Conservation (phyloP, 2,329 filamentous ascomycete species). For the Tolypocladium amazonense region DNA sequence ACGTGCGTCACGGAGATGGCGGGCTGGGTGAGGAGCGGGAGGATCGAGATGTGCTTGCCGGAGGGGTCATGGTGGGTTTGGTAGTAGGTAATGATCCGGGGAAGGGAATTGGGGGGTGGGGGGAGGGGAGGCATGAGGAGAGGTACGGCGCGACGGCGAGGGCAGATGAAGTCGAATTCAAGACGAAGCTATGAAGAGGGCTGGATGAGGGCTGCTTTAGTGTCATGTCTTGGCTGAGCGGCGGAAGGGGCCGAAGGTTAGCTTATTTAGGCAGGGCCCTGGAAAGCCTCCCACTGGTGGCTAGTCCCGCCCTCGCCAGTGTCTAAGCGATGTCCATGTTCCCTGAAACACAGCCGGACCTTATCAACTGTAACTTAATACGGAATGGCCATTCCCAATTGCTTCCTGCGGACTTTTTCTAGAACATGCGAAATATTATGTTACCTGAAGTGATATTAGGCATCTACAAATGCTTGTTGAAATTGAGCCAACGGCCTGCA, state of each 20-base stretch:
- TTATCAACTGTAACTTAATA: no score
- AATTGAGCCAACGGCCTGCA: no score
- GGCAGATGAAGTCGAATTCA: constrained; percentile 10
- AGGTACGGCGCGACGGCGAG: constrained; percentile 7
- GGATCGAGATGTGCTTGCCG: constrained; percentile 37
- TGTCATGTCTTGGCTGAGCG: background rate
- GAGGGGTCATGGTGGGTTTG: constrained; percentile 40
- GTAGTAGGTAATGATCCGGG: constrained; percentile 41
- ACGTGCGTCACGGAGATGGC: constrained; percentile 59
- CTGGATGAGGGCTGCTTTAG: background rate
- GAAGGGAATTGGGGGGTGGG: constrained; percentile 19
- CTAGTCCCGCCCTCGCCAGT: no score
- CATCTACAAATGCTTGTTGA: no score
- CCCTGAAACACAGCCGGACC: no score
- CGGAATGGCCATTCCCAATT: no score
- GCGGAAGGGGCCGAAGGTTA: background rate
- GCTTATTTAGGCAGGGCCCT: background rate
- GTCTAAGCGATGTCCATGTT: no score
- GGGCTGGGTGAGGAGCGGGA: constrained; percentile 38
- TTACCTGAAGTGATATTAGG: no score
- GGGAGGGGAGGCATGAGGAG: constrained; percentile 20
- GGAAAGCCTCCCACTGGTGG: no score
- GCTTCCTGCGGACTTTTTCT: no score
- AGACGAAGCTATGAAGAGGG: background rate
- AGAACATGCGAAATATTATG: no score